A percentile compares a stretch with the other conserved stretches of the same genome.
phyloP scores from a whole-genome alignment of 768 basidiomycete species.

The Boletus eberwhitei region DNA sequence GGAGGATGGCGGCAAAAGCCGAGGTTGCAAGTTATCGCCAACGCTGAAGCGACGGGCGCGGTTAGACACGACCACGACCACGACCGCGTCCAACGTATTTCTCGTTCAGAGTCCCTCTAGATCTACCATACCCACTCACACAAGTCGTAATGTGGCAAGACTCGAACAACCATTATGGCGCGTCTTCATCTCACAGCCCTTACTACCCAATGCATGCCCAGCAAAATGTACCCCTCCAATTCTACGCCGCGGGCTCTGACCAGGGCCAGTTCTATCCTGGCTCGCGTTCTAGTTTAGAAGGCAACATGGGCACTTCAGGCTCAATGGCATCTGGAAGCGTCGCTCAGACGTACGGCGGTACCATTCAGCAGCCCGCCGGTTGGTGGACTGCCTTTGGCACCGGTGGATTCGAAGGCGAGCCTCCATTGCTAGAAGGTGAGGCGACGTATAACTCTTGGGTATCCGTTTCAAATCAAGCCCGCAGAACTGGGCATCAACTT shows the following conservation, averaged over 20 bases:
- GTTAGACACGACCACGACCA: constrained; percentile 13
- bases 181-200: constrained; percentile 53
- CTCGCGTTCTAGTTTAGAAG: constrained; percentile 75
- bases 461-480: background rate
- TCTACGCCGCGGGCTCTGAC: constrained; percentile 65
- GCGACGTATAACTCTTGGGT: background rate
- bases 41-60: background rate
- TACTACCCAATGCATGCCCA: constrained; percentile 51
- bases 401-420: constrained; percentile 93
- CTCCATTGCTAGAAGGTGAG: constrained; percentile 90
- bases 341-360: constrained; percentile 59
- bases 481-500: constrained; percentile 98
- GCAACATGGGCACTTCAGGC: constrained; percentile 56
- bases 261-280: constrained; percentile 62
- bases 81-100: background rate
- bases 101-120: background rate
- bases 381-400: constrained; percentile 99
- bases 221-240: constrained; percentile 65
- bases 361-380: constrained; percentile 66
- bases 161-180: constrained; percentile 50
- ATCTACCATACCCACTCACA: background rate
- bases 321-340: constrained; percentile 45
- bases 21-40: constrained; percentile 3
- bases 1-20: constrained; percentile 27
- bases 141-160: constrained; percentile 71